A percentile compares a stretch with the other conserved stretches of the same genome.
Evolutionary conservation across 2,329 filamentous ascomycete genomes (phyloP).

Genomic region (Neoascochyta sp.): DNA sequence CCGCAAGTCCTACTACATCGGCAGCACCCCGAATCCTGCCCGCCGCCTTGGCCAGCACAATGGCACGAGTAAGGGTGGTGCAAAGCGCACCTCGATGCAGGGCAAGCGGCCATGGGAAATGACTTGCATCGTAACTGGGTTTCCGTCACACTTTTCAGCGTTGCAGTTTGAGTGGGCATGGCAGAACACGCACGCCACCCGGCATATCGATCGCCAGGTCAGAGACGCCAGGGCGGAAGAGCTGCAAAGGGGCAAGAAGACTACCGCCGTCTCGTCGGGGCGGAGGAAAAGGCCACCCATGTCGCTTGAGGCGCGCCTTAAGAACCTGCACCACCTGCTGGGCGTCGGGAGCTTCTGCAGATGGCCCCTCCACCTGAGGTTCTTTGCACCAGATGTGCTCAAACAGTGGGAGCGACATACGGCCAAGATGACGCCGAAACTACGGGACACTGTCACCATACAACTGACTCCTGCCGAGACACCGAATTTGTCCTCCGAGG

Average conservation of each 20-base stretch:
- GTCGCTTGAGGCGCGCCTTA: slow-evolving; percentile 65
- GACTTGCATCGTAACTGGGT: slow-evolving; percentile 80
- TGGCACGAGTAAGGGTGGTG: slow-evolving; percentile 76
- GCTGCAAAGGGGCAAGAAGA: slow-evolving; percentile 27
- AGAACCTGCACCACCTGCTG: slow-evolving; percentile 77
- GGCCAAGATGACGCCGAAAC: slow-evolving; percentile 19
- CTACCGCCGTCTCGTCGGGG: slow-evolving; percentile 32
- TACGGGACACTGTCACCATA: slow-evolving; percentile 29
- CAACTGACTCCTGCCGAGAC: slow-evolving; percentile 30
- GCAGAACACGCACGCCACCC: slow-evolving; percentile 76
- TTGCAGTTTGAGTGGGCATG: slow-evolving; percentile 98
- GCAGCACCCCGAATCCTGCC: slow-evolving; percentile 84
- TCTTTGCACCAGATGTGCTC: slow-evolving; percentile 70
- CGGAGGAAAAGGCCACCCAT: slow-evolving; percentile 50
- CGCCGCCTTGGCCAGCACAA: slow-evolving; percentile 89
- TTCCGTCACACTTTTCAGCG: slow-evolving; percentile 80
- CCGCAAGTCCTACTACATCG: slow-evolving; percentile 73
- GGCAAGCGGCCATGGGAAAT: slow-evolving; percentile 75
- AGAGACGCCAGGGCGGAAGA: slow-evolving; percentile 35
- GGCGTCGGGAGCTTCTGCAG: slow-evolving; percentile 72
- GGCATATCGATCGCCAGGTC: slow-evolving; percentile 62
- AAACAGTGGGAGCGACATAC: slow-evolving; percentile 61
- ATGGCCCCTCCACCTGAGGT: slow-evolving; percentile 79
- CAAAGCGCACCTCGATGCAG: slow-evolving; percentile 65
- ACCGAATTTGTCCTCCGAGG: slow-evolving; percentile 15